A percentile compares a stretch with the other conserved stretches of the same genome.
These are phyloP conservation scores for Pythium grandisporangium DNA, from an alignment of 352 stramenopile species.

Conservation along the genomic window DNA sequence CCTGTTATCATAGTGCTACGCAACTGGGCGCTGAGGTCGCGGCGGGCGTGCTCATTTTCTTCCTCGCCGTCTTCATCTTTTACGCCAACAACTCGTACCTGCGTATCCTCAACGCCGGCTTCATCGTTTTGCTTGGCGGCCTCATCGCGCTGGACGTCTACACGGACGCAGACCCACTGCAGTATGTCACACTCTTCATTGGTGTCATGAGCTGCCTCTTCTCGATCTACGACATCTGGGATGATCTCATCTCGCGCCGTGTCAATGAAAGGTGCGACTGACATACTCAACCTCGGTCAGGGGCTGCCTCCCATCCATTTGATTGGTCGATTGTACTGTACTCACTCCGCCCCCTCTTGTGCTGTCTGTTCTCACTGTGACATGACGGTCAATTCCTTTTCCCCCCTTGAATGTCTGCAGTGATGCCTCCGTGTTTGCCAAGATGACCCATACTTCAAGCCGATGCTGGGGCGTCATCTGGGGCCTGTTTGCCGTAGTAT, in stretches of 20 bases:
- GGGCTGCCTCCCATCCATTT: too few species aligned
- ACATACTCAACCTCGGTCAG: too few species aligned
- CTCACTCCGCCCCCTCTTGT: too few species aligned
- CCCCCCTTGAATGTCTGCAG: too few species aligned
- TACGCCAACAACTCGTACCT: conserved; percentile 85
- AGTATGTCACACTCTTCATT: conserved; percentile 84
- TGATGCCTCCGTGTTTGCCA: conserved; percentile 83
- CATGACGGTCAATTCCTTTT: too few species aligned
- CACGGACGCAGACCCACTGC: conserved; percentile 53
- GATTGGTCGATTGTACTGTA: too few species aligned
- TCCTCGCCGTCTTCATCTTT: conserved; percentile 80
- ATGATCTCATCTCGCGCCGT: conserved; percentile 85
- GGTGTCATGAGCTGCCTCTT: conserved; percentile 89
- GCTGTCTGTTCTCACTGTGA: too few species aligned
- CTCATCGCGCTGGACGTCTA: conserved; percentile 63
- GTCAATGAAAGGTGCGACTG: conserved; percentile 73
- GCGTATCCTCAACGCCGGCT: conserved; percentile 71
- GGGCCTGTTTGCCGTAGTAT: conserved; percentile 66
- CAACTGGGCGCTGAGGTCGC: conserved; percentile 53
- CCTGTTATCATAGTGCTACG: too few species aligned
- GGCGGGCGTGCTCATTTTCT: conserved; percentile 81
- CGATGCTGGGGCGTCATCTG: conserved; percentile 88
- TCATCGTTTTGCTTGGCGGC: conserved; percentile 75
- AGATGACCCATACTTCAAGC: conserved; percentile 87
- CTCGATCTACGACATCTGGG: conserved; percentile 88